Evolutionary conservation across 202 grass and related monocot species (phyloP), one percentile per base, ranked within the genome.

Genomic region (Panicum virgatum): DNA sequence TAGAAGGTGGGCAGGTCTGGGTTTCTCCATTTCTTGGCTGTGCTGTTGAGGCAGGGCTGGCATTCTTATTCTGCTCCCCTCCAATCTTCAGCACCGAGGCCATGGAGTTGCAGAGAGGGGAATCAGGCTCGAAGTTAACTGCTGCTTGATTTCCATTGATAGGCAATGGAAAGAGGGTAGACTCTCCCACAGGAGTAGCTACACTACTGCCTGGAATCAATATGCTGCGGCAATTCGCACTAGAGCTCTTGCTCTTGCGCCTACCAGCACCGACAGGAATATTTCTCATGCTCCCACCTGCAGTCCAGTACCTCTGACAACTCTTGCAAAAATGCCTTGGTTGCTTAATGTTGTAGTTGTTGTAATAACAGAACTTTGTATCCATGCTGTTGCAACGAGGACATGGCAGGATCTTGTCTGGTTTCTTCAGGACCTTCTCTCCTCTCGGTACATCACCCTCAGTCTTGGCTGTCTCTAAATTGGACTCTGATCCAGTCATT

Each of bases 301-400:
- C 88, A 79, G 93, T 97, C 93, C 93, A 97, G 82, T 93, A 97
- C 52, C 91, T 84, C 70, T 93, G 90, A 83, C 93, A 97, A 40
- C 87, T 89, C 83, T 91, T 97, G 66, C 93, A 97, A 66, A 93
- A 93, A 83, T 97, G 93, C 52, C 93, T 90, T 67, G 93, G 93
- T 53, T 96, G 93, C 61, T 83, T 92, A 25, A 93, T 76, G 72
- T 91, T 96, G 88, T 93, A 89, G 63, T 96, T 96, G 47, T 97
- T 97, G 64, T 97, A 97, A 73, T 97, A 97, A 79, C 93, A 97
- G 38, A 97, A 97, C 39, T 93, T 97, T n/a, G 93, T 97, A 65
- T 97, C 88, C 93, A 93, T 91, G 89, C 93, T 97, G 20, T 91
- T 87, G 78, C 93, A 97, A 25, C 93, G 87, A 75, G 93, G 93